Evolutionary conservation across 163 green algal genomes (phyloP).

Genomic region (Coccomyxa subellipsoidea): DNA sequence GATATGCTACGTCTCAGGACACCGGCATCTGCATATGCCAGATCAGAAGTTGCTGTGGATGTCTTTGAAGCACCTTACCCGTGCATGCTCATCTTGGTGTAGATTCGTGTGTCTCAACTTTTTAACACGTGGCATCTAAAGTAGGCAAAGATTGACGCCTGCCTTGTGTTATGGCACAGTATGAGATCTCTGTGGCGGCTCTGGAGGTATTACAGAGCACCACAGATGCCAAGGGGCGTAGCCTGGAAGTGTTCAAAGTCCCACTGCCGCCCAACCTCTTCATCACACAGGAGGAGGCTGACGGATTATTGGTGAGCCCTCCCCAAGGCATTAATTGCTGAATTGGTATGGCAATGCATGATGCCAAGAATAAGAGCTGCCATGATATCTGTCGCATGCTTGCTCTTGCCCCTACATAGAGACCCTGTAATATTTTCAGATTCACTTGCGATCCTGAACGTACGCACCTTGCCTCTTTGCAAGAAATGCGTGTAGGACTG

Average conservation of each 20-base stretch:
- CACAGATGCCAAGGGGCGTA: conserved; percentile 60
- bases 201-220: conserved; percentile 44
- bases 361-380: not conserved
- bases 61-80: too few relatives aligned
- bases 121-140: not conserved
- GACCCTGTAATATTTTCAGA: too few relatives aligned
- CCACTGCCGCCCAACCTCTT: conserved; percentile 47
- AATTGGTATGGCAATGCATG: not conserved
- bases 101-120: too few relatives aligned
- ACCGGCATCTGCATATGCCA: too few relatives aligned
- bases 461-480: not conserved
- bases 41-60: too few relatives aligned
- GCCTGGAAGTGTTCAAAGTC: conserved; percentile 66
- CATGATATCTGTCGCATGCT: not conserved
- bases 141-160: not conserved
- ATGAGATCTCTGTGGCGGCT: conserved; percentile 42
- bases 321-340: not conserved
- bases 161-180: conserved; percentile 19
- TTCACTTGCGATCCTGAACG: not conserved
- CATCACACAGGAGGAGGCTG: conserved; percentile 39
- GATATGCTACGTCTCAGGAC: too few relatives aligned
- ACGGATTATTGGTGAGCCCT: not conserved
- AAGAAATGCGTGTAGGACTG: too few relatives aligned
- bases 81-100: too few relatives aligned
- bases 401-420: not conserved